Base-by-base conservation (phyloP, 768 basidiomycete genomes). In the Suillus placidus region DNA sequence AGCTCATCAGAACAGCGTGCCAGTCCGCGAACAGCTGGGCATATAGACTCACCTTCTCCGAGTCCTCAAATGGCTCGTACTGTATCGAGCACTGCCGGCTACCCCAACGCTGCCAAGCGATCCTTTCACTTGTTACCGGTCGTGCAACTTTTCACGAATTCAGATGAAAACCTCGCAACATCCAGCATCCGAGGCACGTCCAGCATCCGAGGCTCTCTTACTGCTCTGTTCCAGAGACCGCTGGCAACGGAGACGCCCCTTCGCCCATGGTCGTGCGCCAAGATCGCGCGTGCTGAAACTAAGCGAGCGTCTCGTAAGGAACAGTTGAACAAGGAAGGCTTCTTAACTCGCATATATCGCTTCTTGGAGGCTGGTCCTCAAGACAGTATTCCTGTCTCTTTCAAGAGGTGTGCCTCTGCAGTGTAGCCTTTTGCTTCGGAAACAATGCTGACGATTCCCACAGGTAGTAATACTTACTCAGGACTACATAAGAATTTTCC, bases 221-320 rank as follows among this genome's bases (percentile, higher is more conserved):
- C 58, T 20, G 20, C 26, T 42, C 10, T 60, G 10, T 20, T 20
- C 38, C 38, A 60, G 35, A 20, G 30, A 60, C 42, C 58, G 18
- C 58, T 42, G 5, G 12, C 58, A 30, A 20, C 18, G 18, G 58
- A 32, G 18, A 26, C 2, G 26, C 26, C 58, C 6, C 40, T 60
- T 42, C 58, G 5, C 38, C 34, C 75, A 37, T 76, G 75, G 75
- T 75, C 75, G 40, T 76, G 75, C 69, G 75, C 75, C 38, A 76
- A 78, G 58, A 76, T 76, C 14, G 68, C 75, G 0, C 75, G 63
- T 32, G 76, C 75, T 42, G 26, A 65, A 40, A 18, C 47, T 8
- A 76, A 76, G 58, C 72, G 68, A n/a, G 67, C 73, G 52, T 68
- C 75, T 65, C 75, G 75, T 66, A 66, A 68, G n/a, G 66, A 70